Evolutionary conservation across 306 rosid genomes (phyloP).

Genomic region (Quercus wislizeni): DNA sequence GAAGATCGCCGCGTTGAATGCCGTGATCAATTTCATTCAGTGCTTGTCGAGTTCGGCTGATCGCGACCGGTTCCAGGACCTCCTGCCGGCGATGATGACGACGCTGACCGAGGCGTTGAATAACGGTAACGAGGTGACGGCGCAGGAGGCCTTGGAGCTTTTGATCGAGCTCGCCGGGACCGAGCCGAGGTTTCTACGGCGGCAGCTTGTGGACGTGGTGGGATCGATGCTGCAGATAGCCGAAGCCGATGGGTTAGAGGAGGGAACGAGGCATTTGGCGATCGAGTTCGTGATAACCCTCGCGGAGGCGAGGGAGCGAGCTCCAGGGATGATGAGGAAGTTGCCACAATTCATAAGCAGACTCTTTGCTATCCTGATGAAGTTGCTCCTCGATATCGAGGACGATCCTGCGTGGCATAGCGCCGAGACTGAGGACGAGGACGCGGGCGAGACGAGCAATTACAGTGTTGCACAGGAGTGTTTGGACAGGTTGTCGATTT

Average conservation of each 20-base stretch:
- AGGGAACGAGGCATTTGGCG: constrained; percentile 91
- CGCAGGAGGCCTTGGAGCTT: constrained; percentile 89
- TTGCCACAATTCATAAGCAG: constrained; percentile 90
- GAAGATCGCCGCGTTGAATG: constrained; percentile 78
- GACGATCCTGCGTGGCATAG: constrained; percentile 85
- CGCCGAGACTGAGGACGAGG: constrained; percentile 87
- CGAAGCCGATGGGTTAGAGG: constrained; percentile 80
- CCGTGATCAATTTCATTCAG: constrained; percentile 91
- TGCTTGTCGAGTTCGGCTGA: constrained; percentile 72
- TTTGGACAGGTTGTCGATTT: constrained; percentile 82
- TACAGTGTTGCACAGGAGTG: constrained; percentile 97
- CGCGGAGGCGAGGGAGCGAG: constrained; percentile 94
- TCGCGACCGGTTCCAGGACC: constrained; percentile 89
- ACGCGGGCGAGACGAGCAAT: constrained; percentile 82
- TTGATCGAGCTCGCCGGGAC: constrained; percentile 89
- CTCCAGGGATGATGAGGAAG: constrained; percentile 98
- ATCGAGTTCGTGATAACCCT: constrained; percentile 91
- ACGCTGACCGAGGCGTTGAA: constrained; percentile 83
- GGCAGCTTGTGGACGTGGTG: constrained; percentile 86
- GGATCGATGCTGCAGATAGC: constrained; percentile 94
- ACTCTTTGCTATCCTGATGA: constrained; percentile 81
- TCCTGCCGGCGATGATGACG: constrained; percentile 88
- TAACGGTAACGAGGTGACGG: constrained; percentile 84
- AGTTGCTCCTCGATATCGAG: constrained; percentile 78
- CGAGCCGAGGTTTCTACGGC: constrained; percentile 79